phyloP scores from a whole-genome alignment of 148 eudicot genomes.

The Chenopodium formosanum region DNA sequence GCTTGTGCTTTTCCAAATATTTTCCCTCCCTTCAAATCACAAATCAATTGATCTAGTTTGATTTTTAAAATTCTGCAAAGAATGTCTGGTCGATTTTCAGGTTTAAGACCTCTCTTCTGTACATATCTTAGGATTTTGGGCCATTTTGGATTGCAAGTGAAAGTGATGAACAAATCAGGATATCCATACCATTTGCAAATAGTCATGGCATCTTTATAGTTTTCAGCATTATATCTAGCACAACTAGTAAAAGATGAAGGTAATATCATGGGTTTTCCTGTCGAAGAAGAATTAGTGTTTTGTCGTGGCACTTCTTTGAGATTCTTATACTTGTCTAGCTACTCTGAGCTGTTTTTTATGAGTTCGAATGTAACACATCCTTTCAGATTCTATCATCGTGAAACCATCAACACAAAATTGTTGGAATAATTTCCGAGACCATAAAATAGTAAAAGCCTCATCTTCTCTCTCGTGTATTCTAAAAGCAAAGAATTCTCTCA shows the following conservation, averaged over 20 bases:
- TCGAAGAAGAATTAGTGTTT: neutral
- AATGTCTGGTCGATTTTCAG: too few relatives aligned
- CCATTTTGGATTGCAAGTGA: too few relatives aligned
- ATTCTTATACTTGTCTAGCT: neutral
- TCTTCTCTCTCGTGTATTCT: neutral
- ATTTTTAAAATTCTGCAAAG: too few relatives aligned
- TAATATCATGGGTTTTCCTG: too few relatives aligned
- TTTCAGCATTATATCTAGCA: neutral
- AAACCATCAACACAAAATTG: neutral
- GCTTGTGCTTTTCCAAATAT: neutral
- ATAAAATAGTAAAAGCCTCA: neutral
- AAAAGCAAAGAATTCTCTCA: constrained; percentile 3
- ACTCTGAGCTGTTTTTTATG: neutral
- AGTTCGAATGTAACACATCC: neutral
- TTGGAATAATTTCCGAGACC: neutral
- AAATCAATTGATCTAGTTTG: neutral
- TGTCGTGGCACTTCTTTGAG: neutral
- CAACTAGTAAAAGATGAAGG: neutral
- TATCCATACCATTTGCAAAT: constrained; percentile 5
- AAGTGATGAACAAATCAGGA: too few relatives aligned
- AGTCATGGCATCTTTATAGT: neutral
- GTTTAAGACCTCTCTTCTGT: too few relatives aligned
- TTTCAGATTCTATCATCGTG: neutral
- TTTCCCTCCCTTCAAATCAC: neutral
- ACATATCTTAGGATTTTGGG: too few relatives aligned